Base-by-base conservation (phyloP, 169 alveolate species). In the Cryptosporidium meleagridis region DNA sequence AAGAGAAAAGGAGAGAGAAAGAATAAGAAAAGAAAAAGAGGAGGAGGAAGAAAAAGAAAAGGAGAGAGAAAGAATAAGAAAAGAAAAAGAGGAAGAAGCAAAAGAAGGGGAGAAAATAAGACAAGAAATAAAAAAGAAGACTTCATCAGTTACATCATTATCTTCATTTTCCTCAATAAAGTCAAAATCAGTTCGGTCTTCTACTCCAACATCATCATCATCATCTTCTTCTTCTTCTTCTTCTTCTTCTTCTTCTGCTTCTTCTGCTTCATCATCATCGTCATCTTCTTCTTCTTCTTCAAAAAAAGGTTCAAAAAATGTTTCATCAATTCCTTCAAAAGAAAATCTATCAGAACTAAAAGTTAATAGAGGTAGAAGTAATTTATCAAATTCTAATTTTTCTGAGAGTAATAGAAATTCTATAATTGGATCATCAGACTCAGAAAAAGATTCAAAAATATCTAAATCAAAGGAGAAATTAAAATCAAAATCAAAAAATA, bases 91-190 rank as follows among this genome's bases (percentile, higher is more conserved):
- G n/a, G 3, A 31, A 8, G 33, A 33, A 65, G 1, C 1, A 0
- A 65, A 65, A 5, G 33, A 8, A 39, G 31, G 5, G 21, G 45
- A 21, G 5, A 12, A 12, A 31, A 26, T 10, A 33, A 23, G 1
- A 37, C 3, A 65, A 8, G 33, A 33, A 33, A 2, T 18, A 0
- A 65, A 65, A 3, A 65, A 65, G 31, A 44, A 26, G 52, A 18
- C 59, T 18, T 62, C 68, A 16, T 53, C 86, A 52, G n/a, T n/a
- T 23, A 39, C 85, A 18, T 72, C 65, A 9, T 10, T 55, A 37
- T 53, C 71, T 16, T 73, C 86, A 5, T 26, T 72, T 29, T 21
- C 59, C 3, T 73, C 86, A 53, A 37, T 23, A 33, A 21, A n/a
- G 18, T 65, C 72, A 65, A 33, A 4, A 7, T 65, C 72, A 65